phyloP scores from a whole-genome alignment of 129 eudicot genomes.

The Chrysanthemum lavandulifolium region DNA sequence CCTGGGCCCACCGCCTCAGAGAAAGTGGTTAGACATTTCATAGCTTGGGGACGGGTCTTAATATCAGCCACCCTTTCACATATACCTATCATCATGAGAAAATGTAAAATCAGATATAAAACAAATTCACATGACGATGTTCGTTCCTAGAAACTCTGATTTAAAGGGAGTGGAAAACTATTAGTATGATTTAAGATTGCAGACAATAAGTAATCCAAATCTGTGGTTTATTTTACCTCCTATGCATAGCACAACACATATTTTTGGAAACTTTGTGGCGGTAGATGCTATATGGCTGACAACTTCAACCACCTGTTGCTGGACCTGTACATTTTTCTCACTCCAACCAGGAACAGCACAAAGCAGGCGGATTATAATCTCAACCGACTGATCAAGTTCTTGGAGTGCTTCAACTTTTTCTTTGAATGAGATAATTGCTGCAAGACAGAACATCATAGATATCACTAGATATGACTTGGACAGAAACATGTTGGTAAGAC shows the following conservation, averaged over 20 bases:
- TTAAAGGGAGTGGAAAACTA: background rate
- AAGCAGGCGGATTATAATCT: constrained; percentile 79
- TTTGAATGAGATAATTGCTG: constrained; percentile 78
- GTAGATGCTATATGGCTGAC: constrained; percentile 74
- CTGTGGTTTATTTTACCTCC: constrained; percentile 42
- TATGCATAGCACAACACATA: constrained; percentile 93
- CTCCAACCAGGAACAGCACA: constrained; percentile 97
- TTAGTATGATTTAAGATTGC: background rate
- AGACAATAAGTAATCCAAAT: no score
- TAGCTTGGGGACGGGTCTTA: constrained; percentile 86
- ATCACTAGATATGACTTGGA: background rate
- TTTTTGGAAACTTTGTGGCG: constrained; percentile 82
- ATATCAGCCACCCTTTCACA: constrained; percentile 97
- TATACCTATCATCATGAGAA: constrained; percentile 51
- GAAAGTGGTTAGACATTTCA: constrained; percentile 86
- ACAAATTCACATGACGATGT: background rate
- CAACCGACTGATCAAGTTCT: constrained; percentile 69
- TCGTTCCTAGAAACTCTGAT: background rate
- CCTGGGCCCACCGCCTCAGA: constrained; percentile 96
- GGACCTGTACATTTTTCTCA: constrained; percentile 99
- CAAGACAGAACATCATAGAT: constrained; percentile 21
- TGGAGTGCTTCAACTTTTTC: constrained; percentile 78
- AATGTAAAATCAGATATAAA: constrained; percentile 6
- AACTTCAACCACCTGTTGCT: constrained; percentile 93
- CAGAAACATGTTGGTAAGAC: constrained; percentile 4